Conservation (phyloP, 208 protist genomes). For the Trypanosoma conorhini region DNA sequence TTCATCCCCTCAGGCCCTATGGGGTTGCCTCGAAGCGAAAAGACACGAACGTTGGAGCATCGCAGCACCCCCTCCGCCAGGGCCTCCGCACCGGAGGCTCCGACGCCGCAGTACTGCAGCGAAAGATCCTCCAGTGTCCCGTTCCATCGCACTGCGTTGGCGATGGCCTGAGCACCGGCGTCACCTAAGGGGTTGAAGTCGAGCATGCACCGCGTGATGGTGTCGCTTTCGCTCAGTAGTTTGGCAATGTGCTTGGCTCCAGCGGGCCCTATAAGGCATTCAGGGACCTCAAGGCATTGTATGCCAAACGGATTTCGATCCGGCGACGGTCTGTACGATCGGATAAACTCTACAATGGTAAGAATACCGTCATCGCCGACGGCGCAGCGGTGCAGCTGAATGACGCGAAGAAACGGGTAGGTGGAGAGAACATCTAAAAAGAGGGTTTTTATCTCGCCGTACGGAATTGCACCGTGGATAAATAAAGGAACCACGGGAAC, state of each 20-base stretch:
- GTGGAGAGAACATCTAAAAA: conserved; percentile 55
- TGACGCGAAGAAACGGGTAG: conserved; percentile 76
- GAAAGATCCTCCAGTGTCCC: conserved; percentile 62
- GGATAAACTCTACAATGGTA: conserved; percentile 72
- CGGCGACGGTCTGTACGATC: conserved; percentile 59
- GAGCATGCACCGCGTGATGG: conserved; percentile 62
- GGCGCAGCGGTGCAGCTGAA: conserved; percentile 70
- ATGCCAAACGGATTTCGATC: conserved; percentile 85
- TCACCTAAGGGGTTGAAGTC: conserved; percentile 86
- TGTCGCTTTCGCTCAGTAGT: conserved; percentile 66
- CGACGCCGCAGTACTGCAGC: conserved; percentile 80
- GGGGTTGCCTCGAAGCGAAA: conserved; percentile 75
- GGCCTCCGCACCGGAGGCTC: conserved; percentile 35
- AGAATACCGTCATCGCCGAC: conserved; percentile 86
- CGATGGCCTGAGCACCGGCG: conserved; percentile 57
- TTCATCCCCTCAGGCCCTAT: conserved; percentile 69
- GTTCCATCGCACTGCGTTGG: conserved; percentile 84
- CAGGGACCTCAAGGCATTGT: conserved; percentile 75
- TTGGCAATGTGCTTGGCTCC: conserved; percentile 72
- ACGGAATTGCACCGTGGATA: conserved; percentile 49
- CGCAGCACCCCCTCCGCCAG: conserved; percentile 67
- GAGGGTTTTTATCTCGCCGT: conserved; percentile 45
- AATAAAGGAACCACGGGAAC: conserved; percentile 80
- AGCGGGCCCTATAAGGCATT: conserved; percentile 59
- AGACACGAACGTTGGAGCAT: conserved; percentile 59